Conservation (phyloP, 192 early-diverging fungal species). For the Entomortierella beljakovae region DNA sequence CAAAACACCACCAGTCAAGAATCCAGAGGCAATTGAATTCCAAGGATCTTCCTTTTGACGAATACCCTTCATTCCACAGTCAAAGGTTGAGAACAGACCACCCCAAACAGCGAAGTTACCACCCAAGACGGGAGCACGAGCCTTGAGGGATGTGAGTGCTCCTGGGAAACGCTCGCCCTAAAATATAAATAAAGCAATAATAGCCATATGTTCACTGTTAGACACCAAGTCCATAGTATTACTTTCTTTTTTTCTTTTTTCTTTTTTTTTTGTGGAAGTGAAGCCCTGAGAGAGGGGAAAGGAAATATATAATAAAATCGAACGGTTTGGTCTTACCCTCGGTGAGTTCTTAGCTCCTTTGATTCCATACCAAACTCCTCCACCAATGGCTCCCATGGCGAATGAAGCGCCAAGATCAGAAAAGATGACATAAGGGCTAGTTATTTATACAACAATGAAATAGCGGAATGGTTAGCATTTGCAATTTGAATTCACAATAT, state of each 20-base stretch:
- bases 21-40: conserved; percentile 96
- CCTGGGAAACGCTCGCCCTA: conserved; percentile 91
- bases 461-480: not conserved
- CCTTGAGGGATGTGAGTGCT: conserved; percentile 88
- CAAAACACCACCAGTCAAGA: conserved; percentile 94
- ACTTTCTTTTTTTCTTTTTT: no score
- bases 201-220: no score
- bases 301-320: not conserved
- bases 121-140: conserved; percentile 92
- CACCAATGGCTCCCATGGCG: conserved; percentile 96
- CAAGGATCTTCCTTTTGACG: conserved; percentile 99
- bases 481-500: not conserved
- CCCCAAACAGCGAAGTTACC: conserved; percentile 99
- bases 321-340: conserved; percentile 68
- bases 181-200: not conserved
- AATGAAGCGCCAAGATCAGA: conserved; percentile 91
- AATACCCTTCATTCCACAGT: conserved; percentile 92
- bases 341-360: conserved; percentile 99
- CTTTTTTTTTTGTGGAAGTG: no score
- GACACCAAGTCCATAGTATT: no score
- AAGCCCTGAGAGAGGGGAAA: not conserved
- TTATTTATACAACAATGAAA: not conserved
- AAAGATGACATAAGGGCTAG: conserved; percentile 86
- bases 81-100: conserved; percentile 96
- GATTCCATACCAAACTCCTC: conserved; percentile 96